phyloP scores from a whole-genome alignment of 306 rosid genomes.

The Ammopiptanthus mongolicus region DNA sequence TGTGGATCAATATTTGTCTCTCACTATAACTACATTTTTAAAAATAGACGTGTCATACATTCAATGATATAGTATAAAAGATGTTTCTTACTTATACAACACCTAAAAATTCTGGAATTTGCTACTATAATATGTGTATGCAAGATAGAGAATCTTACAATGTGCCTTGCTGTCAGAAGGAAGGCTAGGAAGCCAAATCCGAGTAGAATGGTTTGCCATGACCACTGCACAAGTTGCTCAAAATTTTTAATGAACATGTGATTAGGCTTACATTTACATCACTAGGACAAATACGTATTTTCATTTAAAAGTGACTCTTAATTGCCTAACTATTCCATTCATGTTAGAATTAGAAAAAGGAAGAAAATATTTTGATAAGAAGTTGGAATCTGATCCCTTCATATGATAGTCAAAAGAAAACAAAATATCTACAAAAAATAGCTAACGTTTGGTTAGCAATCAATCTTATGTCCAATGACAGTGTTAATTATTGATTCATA shows the following conservation, averaged over 20 bases:
- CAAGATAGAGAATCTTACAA: constrained; percentile 48
- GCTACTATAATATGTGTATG: background rate
- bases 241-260: background rate
- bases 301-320: constrained; percentile 16
- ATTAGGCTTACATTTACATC: background rate
- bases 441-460: constrained; percentile 19
- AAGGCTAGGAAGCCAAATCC: constrained; percentile 66
- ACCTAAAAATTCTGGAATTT: background rate
- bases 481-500: constrained; percentile 5
- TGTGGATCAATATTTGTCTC: too few species aligned
- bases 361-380: background rate
- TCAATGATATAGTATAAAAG: too few species aligned
- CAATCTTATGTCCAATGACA: background rate
- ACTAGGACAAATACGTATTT: background rate
- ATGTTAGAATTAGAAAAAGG: background rate
- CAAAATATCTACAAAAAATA: constrained; percentile 8
- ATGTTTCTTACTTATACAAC: background rate
- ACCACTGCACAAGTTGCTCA: constrained; percentile 71
- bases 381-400: constrained; percentile 30
- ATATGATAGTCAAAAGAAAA: constrained; percentile 9
- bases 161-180: constrained; percentile 64
- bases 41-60: too few species aligned
- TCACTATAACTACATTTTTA: too few species aligned
- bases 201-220: constrained; percentile 78
- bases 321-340: constrained; percentile 3